Conservation (phyloP, 2,329 filamentous ascomycete genomes). For the Nothomitra cinnamomea region DNA sequence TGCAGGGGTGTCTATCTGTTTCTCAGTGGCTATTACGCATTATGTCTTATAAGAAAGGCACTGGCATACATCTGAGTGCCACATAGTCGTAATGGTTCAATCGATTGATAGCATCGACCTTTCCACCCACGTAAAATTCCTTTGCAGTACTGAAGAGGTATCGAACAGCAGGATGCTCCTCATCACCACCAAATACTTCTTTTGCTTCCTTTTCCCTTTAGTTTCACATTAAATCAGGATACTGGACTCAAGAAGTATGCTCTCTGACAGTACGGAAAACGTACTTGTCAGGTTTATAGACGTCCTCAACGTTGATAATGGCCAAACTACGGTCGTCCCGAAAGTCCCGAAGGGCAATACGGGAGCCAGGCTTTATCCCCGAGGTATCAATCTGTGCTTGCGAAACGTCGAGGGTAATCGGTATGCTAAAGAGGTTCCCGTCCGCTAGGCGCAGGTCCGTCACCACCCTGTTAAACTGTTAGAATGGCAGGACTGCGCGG, state of each 20-base stretch:
- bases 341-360: conserved; percentile 83
- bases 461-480: conserved; percentile 49
- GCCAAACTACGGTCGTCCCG: conserved; percentile 91
- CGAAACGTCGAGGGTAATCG: conserved; percentile 80
- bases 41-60: neutral
- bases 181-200: conserved; percentile 85
- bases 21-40: neutral
- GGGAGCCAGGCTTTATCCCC: conserved; percentile 60
- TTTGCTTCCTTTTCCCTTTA: conserved; percentile 70
- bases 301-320: conserved; percentile 86
- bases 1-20: conserved; percentile 58
- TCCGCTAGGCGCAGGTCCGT: conserved; percentile 71
- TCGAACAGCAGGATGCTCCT: conserved; percentile 80
- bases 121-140: conserved; percentile 89
- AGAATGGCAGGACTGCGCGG: conserved; percentile 11
- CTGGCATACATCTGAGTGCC: conserved; percentile 64
- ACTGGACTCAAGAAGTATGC: conserved; percentile 7
- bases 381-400: conserved; percentile 57
- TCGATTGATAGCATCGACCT: conserved; percentile 86
- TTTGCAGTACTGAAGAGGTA: conserved; percentile 68
- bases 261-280: conserved; percentile 9
- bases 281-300: conserved; percentile 85
- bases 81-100: conserved; percentile 99
- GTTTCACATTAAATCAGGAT: conserved; percentile 10
- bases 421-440: conserved; percentile 89